Base-by-base conservation (phyloP, 2,329 filamentous ascomycete species). In the Thelonectria discophora region DNA sequence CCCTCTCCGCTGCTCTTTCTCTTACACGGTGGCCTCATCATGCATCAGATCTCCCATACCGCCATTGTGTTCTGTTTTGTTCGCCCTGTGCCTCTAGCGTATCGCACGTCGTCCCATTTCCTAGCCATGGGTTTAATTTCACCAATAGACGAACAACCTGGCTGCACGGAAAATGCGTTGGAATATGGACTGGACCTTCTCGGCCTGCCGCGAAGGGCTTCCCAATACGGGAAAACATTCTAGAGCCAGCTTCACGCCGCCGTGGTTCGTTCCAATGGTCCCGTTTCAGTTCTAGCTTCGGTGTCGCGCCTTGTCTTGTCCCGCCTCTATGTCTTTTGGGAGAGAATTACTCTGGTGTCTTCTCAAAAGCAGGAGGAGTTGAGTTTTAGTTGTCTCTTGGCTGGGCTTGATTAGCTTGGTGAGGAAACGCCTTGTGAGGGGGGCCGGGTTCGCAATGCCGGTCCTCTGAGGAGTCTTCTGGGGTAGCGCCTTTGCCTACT, bases 251-350 rank as follows among this genome's bases (percentile, higher is more conserved):
- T 55, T 56, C 52, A 51, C 52, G 45, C 51, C 50, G 39, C 46
- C 18, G 39, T 49, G 21, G 52, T 53, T 47, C 50, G 55, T 57
- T 57, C 37, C 32, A 20, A 45, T 12, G 18, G 55, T 30, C 58
- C 58, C 17, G 46, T 46, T 55, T 55, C 55, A 60, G 58, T 47
- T 60, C 47, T 40, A 60, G 40, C n/a, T 24, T 48, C 55, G 52
- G 52, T 45, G 45, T 46, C 51, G 45, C 46, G 47, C 42, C 58
- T 60, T 52, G 32, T 40, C 51, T 24, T 6, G 21, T 30, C 27
- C 27, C 27, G 5, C 7, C 27, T 30, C 27, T 30, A 5, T 30
- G 27, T 30, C 9, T 18, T 39, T 52, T 40, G 50, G 58, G 9
- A 8, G 21, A 24, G 21, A 24, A 24, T 7, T 7, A 30, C 8